Evolutionary conservation across 805 yeast genomes (phyloP).

Genomic region (Schwanniomyces polymorphus): DNA sequence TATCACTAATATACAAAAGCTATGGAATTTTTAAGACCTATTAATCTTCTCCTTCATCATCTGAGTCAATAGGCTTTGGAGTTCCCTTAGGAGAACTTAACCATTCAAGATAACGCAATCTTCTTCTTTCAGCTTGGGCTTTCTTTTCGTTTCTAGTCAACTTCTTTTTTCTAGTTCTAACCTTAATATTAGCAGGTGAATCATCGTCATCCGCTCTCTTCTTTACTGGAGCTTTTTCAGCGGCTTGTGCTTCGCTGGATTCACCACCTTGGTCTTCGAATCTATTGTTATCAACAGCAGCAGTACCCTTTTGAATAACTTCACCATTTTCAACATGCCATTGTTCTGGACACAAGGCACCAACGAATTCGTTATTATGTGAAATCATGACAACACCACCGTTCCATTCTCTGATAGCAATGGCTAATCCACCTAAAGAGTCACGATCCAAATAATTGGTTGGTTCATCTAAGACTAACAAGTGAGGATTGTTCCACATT

Average conservation of each 20-base stretch:
- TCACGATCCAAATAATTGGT: conserved; percentile 98
- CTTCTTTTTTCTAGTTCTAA: conserved; percentile 91
- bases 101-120: conserved; percentile 94
- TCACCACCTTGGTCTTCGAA: conserved; percentile 78
- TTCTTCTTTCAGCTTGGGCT: conserved; percentile 86
- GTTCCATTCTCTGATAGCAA: conserved; percentile 96
- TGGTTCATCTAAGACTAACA: conserved; percentile 95
- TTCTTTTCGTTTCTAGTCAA: conserved; percentile 96
- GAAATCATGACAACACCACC: conserved; percentile 99
- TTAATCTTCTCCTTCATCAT: conserved; percentile 70
- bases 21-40: neutral
- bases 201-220: conserved; percentile 69
- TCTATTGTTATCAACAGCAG: conserved; percentile 70
- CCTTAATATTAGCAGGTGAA: conserved; percentile 95
- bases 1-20: neutral
- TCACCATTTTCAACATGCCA: conserved; percentile 95
- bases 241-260: conserved; percentile 46
- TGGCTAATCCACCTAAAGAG: conserved; percentile 94
- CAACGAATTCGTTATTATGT: conserved; percentile 94
- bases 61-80: conserved; percentile 91
- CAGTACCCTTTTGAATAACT: conserved; percentile 80
- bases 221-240: conserved; percentile 31
- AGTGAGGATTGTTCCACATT: conserved; percentile 99
- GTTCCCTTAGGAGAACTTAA: conserved; percentile 96
- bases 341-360: conserved; percentile 97